Evolutionary conservation across 495 filamentous ascomycete genomes (phyloP).

Genomic region (Aspergillus haitiensis): DNA sequence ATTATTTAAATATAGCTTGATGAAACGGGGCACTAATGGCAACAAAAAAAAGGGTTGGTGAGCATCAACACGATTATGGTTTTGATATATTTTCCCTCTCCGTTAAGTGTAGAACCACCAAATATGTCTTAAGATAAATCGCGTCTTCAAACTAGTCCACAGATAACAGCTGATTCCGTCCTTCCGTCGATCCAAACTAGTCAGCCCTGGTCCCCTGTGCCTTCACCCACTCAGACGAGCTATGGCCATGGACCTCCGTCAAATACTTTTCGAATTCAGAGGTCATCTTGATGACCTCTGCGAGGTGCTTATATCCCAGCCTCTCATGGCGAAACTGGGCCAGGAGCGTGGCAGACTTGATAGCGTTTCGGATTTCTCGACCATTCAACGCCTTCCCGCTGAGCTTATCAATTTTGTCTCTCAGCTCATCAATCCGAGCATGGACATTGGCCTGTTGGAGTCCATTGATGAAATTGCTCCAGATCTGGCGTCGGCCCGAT

Average conservation of each 20-base stretch:
- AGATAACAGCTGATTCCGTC: no score
- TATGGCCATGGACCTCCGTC: neutral
- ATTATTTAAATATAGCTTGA: no score
- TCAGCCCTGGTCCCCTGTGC: no score
- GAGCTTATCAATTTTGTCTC: constrained; percentile 21
- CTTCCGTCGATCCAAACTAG: no score
- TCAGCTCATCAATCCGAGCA: constrained; percentile 8
- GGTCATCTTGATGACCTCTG: neutral
- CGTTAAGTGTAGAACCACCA: no score
- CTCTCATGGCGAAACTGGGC: neutral
- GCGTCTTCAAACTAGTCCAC: no score
- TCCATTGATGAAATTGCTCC: constrained; percentile 38
- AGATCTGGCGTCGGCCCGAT: constrained; percentile 27
- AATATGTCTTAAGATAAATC: no score
- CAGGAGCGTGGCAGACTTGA: constrained; percentile 24
- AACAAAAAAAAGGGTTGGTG: no score
- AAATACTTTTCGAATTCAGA: neutral
- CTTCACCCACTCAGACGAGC: no score
- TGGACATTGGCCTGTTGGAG: constrained; percentile 10
- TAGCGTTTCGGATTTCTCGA: constrained; percentile 32
- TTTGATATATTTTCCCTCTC: no score
- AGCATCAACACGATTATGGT: no score
- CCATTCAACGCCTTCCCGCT: constrained; percentile 37
- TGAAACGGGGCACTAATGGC: no score
- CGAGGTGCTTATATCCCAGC: neutral